These are phyloP conservation scores for Mycena filopes DNA, from an alignment of 768 basidiomycete genomes.

Conservation along the genomic window DNA sequence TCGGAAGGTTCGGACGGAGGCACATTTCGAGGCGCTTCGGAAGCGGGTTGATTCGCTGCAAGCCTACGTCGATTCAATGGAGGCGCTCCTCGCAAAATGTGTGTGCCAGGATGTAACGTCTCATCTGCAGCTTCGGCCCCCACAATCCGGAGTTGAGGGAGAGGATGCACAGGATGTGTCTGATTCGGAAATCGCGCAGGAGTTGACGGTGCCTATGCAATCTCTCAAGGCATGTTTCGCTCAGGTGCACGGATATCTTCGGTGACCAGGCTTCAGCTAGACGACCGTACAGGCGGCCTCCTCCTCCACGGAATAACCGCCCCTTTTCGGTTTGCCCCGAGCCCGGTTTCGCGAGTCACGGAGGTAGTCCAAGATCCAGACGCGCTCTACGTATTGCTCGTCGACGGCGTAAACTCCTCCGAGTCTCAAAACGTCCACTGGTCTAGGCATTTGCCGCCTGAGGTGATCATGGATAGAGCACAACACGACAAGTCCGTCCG, in stretches of 20 bases:
- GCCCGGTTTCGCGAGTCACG: background rate
- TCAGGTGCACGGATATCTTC: background rate
- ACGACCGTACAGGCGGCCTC: slow-evolving; percentile 21
- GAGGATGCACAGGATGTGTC: slow-evolving; percentile 7
- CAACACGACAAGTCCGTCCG: slow-evolving; percentile 35
- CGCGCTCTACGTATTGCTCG: slow-evolving; percentile 23
- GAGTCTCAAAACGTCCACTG: slow-evolving; percentile 21
- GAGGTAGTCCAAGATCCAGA: background rate
- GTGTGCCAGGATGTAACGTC: slow-evolving; percentile 28
- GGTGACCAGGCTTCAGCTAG: slow-evolving; percentile 16
- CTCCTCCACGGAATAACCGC: slow-evolving; percentile 9
- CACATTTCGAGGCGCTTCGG: slow-evolving; percentile 31
- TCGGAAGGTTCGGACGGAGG: slow-evolving; percentile 24
- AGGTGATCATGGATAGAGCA: slow-evolving; percentile 11
- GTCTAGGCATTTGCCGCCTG: slow-evolving; percentile 26
- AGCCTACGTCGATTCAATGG: slow-evolving; percentile 14
- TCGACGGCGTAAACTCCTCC: slow-evolving; percentile 21
- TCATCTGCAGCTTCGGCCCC: slow-evolving; percentile 12
- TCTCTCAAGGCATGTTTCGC: slow-evolving; percentile 17
- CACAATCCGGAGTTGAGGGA: background rate
- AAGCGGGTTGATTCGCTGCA: slow-evolving; percentile 29
- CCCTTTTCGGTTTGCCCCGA: slow-evolving; percentile 14
- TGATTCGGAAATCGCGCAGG: slow-evolving; percentile 27
- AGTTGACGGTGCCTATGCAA: slow-evolving; percentile 19
- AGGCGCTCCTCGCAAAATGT: slow-evolving; percentile 16